Conservation (phyloP, 2,329 filamentous ascomycete species). For the Laburnicola sp. region DNA sequence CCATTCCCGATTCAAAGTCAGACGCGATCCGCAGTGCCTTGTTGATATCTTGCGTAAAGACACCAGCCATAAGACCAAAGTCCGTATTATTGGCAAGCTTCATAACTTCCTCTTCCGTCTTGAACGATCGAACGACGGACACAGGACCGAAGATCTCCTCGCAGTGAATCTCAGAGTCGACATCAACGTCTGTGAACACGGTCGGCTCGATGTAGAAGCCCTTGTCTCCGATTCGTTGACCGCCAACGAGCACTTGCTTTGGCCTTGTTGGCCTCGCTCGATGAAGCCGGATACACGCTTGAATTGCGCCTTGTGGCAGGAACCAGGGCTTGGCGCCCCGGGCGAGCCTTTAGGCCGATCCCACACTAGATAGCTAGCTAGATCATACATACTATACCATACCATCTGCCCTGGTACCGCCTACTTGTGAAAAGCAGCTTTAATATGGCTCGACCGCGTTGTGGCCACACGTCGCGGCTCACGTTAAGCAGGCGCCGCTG, state of each 20-base stretch:
- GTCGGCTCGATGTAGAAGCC: slow-evolving; percentile 43
- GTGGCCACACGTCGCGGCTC: slow-evolving; percentile 12
- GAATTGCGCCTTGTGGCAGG: slow-evolving; percentile 31
- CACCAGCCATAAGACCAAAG: slow-evolving; percentile 45
- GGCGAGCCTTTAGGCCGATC: too few relatives aligned
- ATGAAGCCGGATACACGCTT: slow-evolving; percentile 42
- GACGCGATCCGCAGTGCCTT: slow-evolving; percentile 37
- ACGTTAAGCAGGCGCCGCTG: slow-evolving; percentile 24
- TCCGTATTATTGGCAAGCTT: slow-evolving; percentile 44
- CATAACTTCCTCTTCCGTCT: slow-evolving; percentile 47
- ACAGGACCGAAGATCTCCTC: slow-evolving; percentile 48
- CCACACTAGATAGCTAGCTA: neutral
- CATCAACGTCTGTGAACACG: slow-evolving; percentile 39
- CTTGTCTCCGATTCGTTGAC: slow-evolving; percentile 34
- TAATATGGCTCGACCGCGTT: neutral
- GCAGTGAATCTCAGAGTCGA: slow-evolving; percentile 40
- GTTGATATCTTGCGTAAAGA: slow-evolving; percentile 48
- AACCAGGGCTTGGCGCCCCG: too few relatives aligned
- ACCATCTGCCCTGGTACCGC: too few relatives aligned
- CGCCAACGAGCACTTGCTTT: slow-evolving; percentile 40
- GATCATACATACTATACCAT: neutral
- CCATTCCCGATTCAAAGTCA: slow-evolving; percentile 42
- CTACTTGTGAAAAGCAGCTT: slow-evolving; percentile 1
- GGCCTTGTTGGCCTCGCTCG: slow-evolving; percentile 35
- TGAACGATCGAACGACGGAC: slow-evolving; percentile 40